Percentiles rank a stretch among this genome's conserved stretches.
Evolutionary conservation across 257 asterid species (phyloP).

Genomic region (Cruciata laevipes): DNA sequence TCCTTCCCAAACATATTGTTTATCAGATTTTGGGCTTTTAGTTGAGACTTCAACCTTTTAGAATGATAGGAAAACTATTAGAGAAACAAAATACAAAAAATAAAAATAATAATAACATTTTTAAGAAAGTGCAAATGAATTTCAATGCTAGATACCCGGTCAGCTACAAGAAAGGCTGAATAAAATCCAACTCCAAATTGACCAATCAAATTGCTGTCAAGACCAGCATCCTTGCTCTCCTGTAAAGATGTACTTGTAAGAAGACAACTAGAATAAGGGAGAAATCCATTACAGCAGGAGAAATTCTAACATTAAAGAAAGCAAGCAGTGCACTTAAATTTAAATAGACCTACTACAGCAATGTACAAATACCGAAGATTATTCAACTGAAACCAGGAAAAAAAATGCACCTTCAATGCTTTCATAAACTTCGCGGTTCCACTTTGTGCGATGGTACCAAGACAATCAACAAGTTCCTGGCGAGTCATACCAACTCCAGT

Average conservation of each 20-base stretch:
- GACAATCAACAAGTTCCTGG: slow-evolving; percentile 85
- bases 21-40: slow-evolving; percentile 91
- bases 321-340: too few species aligned
- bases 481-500: slow-evolving; percentile 97
- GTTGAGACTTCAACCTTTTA: slow-evolving; percentile 94
- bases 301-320: too few species aligned
- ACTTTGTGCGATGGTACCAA: slow-evolving; percentile 98
- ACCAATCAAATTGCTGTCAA: slow-evolving; percentile 93
- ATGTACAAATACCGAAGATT: neutral
- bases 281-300: too few species aligned
- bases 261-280: too few species aligned
- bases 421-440: slow-evolving; percentile 95
- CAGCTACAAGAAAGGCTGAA: slow-evolving; percentile 92
- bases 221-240: slow-evolving; percentile 93
- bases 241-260: slow-evolving; percentile 29
- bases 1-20: slow-evolving; percentile 97
- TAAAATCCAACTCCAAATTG: slow-evolving; percentile 99
- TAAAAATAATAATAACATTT: neutral
- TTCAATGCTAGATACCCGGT: slow-evolving; percentile 43
- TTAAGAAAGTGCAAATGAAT: neutral
- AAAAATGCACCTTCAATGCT: slow-evolving; percentile 63
- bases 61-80: slow-evolving; percentile 5
- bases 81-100: slow-evolving; percentile 1
- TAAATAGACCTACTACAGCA: too few species aligned
- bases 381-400: neutral